Conservation (phyloP, 1,284 basidiomycete species). For the Apiotrichum gamsii region DNA sequence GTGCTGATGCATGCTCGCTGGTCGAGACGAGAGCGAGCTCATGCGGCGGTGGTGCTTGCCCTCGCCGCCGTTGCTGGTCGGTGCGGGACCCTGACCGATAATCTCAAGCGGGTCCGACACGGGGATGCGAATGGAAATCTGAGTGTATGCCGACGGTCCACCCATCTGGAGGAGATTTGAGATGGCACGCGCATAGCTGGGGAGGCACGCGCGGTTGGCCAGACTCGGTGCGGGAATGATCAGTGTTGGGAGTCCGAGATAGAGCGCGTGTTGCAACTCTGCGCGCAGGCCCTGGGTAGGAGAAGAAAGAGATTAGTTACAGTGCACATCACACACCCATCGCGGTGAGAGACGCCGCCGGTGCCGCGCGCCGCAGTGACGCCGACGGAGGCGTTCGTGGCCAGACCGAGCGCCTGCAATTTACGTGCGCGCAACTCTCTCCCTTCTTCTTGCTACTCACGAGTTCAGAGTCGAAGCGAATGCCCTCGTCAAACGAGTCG, state of each 20-base stretch:
- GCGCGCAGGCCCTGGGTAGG: slow-evolving; percentile 78
- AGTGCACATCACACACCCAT: too few relatives aligned
- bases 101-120: slow-evolving; percentile 59
- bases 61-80: neutral
- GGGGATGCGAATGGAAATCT: slow-evolving; percentile 73
- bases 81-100: slow-evolving; percentile 32
- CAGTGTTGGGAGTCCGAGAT: slow-evolving; percentile 76
- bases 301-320: too few relatives aligned
- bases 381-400: too few relatives aligned
- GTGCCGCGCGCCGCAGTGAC: too few relatives aligned
- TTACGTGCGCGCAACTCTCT: too few relatives aligned
- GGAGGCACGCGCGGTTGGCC: slow-evolving; percentile 71
- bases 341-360: too few relatives aligned
- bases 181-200: slow-evolving; percentile 88
- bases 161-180: slow-evolving; percentile 65
- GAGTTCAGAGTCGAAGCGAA: slow-evolving; percentile 91
- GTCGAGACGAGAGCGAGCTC: slow-evolving; percentile 37
- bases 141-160: slow-evolving; percentile 53
- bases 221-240: slow-evolving; percentile 76
- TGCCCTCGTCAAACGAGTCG: slow-evolving; percentile 86
- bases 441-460: too few relatives aligned
- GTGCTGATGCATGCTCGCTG: slow-evolving; percentile 33
- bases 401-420: too few relatives aligned
- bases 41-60: slow-evolving; percentile 35
- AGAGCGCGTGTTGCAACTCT: slow-evolving; percentile 87